Evolutionary conservation across 2,329 filamentous ascomycete species (phyloP).

Genomic region (Beauveria pseudobassiana): DNA sequence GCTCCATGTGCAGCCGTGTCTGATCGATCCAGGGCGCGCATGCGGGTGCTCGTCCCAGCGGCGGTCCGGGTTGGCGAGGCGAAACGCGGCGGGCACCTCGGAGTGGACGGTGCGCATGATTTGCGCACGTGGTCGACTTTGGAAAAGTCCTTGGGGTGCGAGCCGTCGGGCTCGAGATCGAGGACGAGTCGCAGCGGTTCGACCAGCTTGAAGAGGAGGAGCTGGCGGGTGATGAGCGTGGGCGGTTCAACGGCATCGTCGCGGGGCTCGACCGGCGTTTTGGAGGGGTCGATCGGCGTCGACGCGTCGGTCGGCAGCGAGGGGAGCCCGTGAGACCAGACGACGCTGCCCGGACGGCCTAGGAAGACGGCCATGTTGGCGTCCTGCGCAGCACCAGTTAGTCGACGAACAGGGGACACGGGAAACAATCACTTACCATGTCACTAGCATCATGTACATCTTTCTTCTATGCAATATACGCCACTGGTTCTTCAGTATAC

Average conservation of each 20-base stretch:
- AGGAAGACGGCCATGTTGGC: constrained; percentile 45
- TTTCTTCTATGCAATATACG: constrained; percentile 46
- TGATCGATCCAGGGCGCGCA: constrained; percentile 41
- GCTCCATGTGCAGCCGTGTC: constrained; percentile 39
- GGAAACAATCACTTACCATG: constrained; percentile 21
- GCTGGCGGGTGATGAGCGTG: constrained; percentile 45
- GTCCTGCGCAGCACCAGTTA: constrained; percentile 31
- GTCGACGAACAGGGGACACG: background rate
- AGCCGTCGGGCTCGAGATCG: constrained; percentile 48
- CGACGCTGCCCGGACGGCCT: constrained; percentile 49
- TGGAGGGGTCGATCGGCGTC: constrained; percentile 38
- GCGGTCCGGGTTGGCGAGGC: constrained; percentile 48
- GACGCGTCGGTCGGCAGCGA: constrained; percentile 47
- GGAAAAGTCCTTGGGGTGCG: constrained; percentile 45
- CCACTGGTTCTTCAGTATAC: constrained; percentile 50
- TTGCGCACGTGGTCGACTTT: constrained; percentile 48
- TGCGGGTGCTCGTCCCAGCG: constrained; percentile 46
- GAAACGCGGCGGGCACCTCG: constrained; percentile 44
- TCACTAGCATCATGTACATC: constrained; percentile 47
- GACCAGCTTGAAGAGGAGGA: constrained; percentile 44
- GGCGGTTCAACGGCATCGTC: constrained; percentile 42
- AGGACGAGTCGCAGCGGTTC: constrained; percentile 45
- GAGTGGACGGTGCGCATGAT: constrained; percentile 40
- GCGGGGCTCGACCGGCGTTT: constrained; percentile 40
- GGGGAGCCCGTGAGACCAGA: constrained; percentile 38